Base-by-base conservation (phyloP, 2,329 filamentous ascomycete species). In the Talaromyces atroroseus region DNA sequence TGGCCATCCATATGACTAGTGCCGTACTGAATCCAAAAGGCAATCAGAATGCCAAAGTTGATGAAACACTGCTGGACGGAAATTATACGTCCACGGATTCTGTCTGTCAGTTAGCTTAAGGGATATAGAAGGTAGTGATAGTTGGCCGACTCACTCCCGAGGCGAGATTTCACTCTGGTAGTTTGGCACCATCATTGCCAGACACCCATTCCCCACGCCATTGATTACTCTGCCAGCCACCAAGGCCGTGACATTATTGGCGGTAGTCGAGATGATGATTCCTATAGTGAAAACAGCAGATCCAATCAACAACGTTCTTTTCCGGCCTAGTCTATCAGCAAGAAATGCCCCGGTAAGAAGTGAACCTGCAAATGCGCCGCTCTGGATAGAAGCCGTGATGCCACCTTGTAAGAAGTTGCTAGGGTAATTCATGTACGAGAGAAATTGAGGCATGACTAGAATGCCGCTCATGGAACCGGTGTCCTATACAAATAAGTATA, bases 321-420 rank as follows among this genome's bases (percentile, higher is more conserved):
- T 69, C 54, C 77, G 74, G 14, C 76, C 78, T 18, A 78, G 64
- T 14, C 61, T 65, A 62, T 80, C 76, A 12, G 76, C 76, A 12
- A 80, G 66, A 63, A 76, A 76, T 5, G 59, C 58, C 1, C 75
- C 75, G 2, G 76, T 76, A 3, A 65, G 60, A 2, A 80, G 68
- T 20, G 76, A 74, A 10, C 77, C 77, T 10, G 76, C 58, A 54
- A 79, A 75, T 4, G 75, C 76, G n/a, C 76, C 76, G n/a, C 73
- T 76, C 24, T 76, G 75, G 69, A 80, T 78, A n/a, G 74, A 73
- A 5, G 72, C 72, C 8, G 76, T 78, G 44, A 79, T 79, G 7
- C 64, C 64, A 5, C 65, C 65, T 50, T 68, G 65, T 8, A 59
- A 56, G 49, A 65, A 67, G 49, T 65, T 60, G 44, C 58, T 56